A percentile compares a stretch with the other conserved stretches of the same genome.
Evolutionary conservation across 306 rosid genomes (phyloP).

Genomic region (Sphenostylis stenocarpa): DNA sequence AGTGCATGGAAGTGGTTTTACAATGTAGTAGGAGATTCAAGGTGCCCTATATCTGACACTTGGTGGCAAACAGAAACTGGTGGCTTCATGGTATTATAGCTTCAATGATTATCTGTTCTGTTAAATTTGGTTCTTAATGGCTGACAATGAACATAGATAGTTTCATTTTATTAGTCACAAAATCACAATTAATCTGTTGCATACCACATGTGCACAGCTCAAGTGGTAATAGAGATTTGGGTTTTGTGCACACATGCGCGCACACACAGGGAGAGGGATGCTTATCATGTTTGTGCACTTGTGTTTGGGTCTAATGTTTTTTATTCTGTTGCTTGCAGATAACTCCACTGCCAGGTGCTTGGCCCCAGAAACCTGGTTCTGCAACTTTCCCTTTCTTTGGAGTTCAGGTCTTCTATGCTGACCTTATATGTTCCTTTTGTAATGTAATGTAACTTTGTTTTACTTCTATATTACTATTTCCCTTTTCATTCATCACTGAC

Average conservation of each 20-base stretch:
- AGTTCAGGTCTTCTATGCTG: constrained; percentile 64
- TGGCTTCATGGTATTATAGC: constrained; percentile 85
- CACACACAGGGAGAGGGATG: not conserved
- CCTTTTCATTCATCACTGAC: constrained; percentile 26
- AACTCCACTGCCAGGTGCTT: constrained; percentile 96
- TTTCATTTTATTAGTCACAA: not conserved
- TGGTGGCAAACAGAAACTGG: constrained; percentile 99
- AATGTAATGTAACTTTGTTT: constrained; percentile 9
- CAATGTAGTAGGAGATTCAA: constrained; percentile 90
- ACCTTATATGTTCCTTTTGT: constrained; percentile 21
- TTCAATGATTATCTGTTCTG: constrained; percentile 31
- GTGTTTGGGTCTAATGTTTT: constrained; percentile 15
- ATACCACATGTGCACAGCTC: not conserved
- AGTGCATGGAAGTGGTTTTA: constrained; percentile 99
- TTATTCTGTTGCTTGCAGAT: constrained; percentile 55
- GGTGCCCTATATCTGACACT: constrained; percentile 97
- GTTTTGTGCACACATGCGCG: not conserved
- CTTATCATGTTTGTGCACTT: not conserved
- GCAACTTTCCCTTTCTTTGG: constrained; percentile 99
- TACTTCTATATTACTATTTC: not conserved
- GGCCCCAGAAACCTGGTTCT: constrained; percentile 99
- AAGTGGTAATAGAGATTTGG: constrained; percentile 19
- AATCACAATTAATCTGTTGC: not conserved
- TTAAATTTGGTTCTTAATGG: constrained; percentile 26
- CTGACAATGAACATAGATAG: constrained; percentile 12